These are phyloP conservation scores for Brachypodium distachyon DNA, from an alignment of 202 grass and related monocot species.

Conservation along the genomic window DNA sequence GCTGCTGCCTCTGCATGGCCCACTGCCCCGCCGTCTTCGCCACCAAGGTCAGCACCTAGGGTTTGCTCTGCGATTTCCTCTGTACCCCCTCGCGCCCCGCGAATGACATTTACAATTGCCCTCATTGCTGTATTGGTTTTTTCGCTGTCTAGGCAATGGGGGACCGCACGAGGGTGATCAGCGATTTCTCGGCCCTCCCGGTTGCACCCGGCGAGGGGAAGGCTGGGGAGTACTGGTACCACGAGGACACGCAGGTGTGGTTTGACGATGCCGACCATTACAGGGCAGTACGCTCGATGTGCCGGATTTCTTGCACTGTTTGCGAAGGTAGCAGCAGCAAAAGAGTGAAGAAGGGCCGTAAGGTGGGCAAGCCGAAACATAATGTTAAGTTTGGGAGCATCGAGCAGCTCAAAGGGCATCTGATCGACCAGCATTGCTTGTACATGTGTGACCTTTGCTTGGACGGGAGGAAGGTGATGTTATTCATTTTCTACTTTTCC, in stretches of 20 bases:
- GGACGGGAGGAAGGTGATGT: constrained; percentile 65
- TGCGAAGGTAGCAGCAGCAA: constrained; percentile 32
- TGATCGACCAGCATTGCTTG: constrained; percentile 51
- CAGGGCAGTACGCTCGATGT: constrained; percentile 58
- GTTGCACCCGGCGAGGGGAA: constrained; percentile 28
- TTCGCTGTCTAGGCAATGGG: constrained; percentile 40
- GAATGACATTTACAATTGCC: not conserved
- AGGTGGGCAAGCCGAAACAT: constrained; percentile 23
- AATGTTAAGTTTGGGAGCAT: constrained; percentile 49
- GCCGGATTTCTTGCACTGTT: constrained; percentile 57
- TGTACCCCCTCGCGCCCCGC: not conserved
- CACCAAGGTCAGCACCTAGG: constrained; percentile 42
- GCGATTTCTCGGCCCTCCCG: constrained; percentile 47
- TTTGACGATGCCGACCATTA: constrained; percentile 69
- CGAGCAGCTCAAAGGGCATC: constrained; percentile 63
- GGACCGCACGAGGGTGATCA: constrained; percentile 45
- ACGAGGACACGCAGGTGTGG: constrained; percentile 52
- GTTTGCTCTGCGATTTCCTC: not conserved
- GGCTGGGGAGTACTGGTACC: constrained; percentile 58
- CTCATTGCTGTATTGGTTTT: not conserved
- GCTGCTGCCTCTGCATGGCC: constrained; percentile 55
- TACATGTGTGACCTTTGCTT: constrained; percentile 70
- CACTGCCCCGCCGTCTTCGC: constrained; percentile 42
- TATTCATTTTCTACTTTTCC: not conserved
- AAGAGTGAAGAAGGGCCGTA: constrained; percentile 21